These are phyloP conservation scores for Exidia glandulosa DNA, from an alignment of 768 basidiomycete genomes.

Conservation along the genomic window DNA sequence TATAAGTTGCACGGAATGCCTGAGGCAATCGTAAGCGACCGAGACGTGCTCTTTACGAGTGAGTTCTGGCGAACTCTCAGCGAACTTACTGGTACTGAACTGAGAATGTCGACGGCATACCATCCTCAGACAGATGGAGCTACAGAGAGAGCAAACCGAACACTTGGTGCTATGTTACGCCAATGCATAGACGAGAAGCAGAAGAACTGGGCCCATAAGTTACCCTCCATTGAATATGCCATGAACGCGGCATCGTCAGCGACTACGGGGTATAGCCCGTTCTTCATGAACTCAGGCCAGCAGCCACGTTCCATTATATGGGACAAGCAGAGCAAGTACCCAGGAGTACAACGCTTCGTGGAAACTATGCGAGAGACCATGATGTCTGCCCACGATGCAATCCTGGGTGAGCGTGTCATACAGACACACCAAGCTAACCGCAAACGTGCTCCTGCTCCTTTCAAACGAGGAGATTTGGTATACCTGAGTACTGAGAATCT, in stretches of 20 bases:
- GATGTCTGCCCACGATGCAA: slow-evolving; percentile 10
- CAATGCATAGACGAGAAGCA: slow-evolving; percentile 6
- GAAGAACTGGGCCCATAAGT: slow-evolving; percentile 9
- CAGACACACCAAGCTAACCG: slow-evolving; percentile 7
- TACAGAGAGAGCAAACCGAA: slow-evolving; percentile 8
- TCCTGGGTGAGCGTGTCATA: slow-evolving; percentile 8
- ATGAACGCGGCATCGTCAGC: slow-evolving; percentile 7
- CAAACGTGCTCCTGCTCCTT: background rate
- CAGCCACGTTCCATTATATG: background rate
- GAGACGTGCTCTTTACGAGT: slow-evolving; percentile 24
- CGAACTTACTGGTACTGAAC: slow-evolving; percentile 16
- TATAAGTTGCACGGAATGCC: slow-evolving; percentile 22
- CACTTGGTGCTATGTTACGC: slow-evolving; percentile 4
- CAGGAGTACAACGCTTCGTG: slow-evolving; percentile 5
- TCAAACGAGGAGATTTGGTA: slow-evolving; percentile 1
- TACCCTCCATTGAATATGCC: slow-evolving; percentile 8
- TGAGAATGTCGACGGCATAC: slow-evolving; percentile 25
- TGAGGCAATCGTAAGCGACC: slow-evolving; percentile 21
- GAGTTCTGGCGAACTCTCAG: slow-evolving; percentile 25
- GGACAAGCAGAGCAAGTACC: background rate
- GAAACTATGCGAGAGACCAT: background rate
- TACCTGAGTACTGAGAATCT: slow-evolving; percentile 10
- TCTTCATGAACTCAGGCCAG: slow-evolving; percentile 4
- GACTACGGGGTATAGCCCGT: slow-evolving; percentile 7
- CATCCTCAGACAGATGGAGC: slow-evolving; percentile 32